Evolutionary conservation across 2,329 filamentous ascomycete species (phyloP), one percentile per base, ranked within the genome.

Genomic region (Alternaria triticimaculans): DNA sequence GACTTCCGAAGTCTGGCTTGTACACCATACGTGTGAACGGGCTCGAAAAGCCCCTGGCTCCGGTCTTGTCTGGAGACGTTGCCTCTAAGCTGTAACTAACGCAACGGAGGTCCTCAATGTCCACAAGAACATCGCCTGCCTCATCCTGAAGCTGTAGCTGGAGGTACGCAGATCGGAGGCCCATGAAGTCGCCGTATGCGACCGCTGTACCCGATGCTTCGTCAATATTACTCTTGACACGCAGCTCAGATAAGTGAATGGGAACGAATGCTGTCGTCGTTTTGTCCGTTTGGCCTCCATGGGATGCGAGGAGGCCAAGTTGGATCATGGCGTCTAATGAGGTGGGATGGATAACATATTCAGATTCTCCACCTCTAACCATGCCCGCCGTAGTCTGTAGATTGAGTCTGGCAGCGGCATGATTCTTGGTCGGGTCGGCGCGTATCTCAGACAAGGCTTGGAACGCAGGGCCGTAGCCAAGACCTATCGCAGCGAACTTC

Each of bases 281-380:
- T 25, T 18, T 15, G 28, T 60, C 59, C n/a, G 55, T 30, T 14
- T 70, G 54, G 20, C 73, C 73, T 14, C 64, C 56, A 50, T 71
- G 33, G 7, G 26, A 46, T 3, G 72, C 68, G 59, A 73, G 60
- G 53, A 66, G n/a, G 20, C 49, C 66, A 4, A 78, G 71, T 21
- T 78, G 79, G 8, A 78, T 58, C 37, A 64, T 72, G n/a, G 53
- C 62, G 58, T 81, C 79, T 4, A 81, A 64, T 7, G 64, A 65
- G 10, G 75, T 66, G 4, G 80, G 80, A 60, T 81, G 79, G 30
- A 81, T 58, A 4, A 58, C 37, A 57, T 81, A 80, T 4, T 20
- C 21, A 12, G 78, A 80, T 50, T 78, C 72, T 2, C 20, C 23
- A 26, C 64, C 37, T 37, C 33, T 37, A 60, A 76, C 18, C 50